Percentiles rank a stretch among this genome's conserved stretches.
Conservation (phyloP, 164 flowering plant genomes). For the Tetracentron sinense region DNA sequence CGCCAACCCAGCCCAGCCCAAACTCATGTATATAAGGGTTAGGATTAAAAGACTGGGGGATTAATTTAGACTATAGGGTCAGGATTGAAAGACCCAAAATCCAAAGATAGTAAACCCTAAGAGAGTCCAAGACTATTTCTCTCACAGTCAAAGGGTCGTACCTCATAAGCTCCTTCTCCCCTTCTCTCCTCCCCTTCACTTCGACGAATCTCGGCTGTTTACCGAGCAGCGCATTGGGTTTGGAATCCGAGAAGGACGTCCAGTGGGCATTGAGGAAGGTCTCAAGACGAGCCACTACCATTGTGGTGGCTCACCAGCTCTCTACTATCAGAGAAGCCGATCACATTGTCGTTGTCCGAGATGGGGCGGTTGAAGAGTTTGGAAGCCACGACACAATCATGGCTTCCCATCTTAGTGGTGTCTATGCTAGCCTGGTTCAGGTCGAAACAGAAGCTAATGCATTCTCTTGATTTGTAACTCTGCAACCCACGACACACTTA, state of each 20-base stretch:
- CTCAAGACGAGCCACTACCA: constrained; percentile 46
- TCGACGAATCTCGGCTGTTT: too few species aligned
- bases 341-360: constrained; percentile 49
- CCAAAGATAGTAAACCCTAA: too few species aligned
- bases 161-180: too few species aligned
- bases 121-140: too few species aligned
- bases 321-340: constrained; percentile 64
- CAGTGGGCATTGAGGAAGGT: constrained; percentile 55
- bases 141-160: too few species aligned
- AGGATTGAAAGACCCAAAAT: too few species aligned
- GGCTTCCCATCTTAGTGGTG: constrained; percentile 45
- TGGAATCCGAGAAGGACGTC: constrained; percentile 71
- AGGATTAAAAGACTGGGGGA: too few species aligned
- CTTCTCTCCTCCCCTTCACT: too few species aligned
- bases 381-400: constrained; percentile 65
- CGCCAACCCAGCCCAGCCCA: too few species aligned
- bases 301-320: constrained; percentile 67
- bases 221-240: constrained; percentile 75
- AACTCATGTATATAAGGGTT: too few species aligned
- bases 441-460: constrained; percentile 62
- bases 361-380: constrained; percentile 49
- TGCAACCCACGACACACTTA: constrained; percentile 43
- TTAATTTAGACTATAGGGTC: too few species aligned
- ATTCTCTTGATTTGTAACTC: constrained; percentile 28
- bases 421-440: constrained; percentile 52